These are phyloP conservation scores for Tulasnella sp. DNA, from an alignment of 768 basidiomycete species.

Conservation along the genomic window DNA sequence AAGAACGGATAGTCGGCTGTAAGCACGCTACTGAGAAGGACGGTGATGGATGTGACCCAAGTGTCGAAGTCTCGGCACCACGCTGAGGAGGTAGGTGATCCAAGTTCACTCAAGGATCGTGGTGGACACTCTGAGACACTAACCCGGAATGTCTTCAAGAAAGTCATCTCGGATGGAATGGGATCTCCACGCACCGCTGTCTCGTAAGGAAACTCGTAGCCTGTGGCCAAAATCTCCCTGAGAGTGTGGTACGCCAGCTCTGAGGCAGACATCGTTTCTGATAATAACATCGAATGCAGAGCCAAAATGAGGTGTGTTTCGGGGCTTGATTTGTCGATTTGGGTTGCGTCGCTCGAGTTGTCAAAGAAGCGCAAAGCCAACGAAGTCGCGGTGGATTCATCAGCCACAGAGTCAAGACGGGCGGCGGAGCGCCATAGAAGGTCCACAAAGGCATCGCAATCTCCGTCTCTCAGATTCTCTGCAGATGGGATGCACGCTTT, in stretches of 20 bases:
- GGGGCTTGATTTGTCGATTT: not conserved
- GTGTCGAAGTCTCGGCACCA: slow-evolving; percentile 34
- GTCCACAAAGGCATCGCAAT: slow-evolving; percentile 59
- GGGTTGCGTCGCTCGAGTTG: slow-evolving; percentile 31
- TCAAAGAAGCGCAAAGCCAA: slow-evolving; percentile 31
- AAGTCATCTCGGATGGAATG: slow-evolving; percentile 4
- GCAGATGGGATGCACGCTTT: slow-evolving; percentile 58
- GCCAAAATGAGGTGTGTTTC: slow-evolving; percentile 33
- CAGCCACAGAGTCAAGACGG: slow-evolving; percentile 46
- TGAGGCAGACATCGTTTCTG: slow-evolving; percentile 36
- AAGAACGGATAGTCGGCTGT: slow-evolving; percentile 48
- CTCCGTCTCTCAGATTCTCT: slow-evolving; percentile 46
- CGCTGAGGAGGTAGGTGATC: too few species aligned
- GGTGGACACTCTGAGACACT: not conserved
- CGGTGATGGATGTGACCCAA: slow-evolving; percentile 54
- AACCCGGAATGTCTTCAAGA: not conserved
- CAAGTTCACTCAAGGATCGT: too few species aligned
- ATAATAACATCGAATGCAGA: slow-evolving; percentile 48
- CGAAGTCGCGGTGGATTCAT: slow-evolving; percentile 36
- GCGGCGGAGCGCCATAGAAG: slow-evolving; percentile 50
- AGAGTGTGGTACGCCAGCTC: slow-evolving; percentile 53
- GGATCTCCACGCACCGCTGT: not conserved
- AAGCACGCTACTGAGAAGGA: slow-evolving; percentile 47
- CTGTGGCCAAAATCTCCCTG: slow-evolving; percentile 38
- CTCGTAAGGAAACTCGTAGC: not conserved